Conservation (phyloP, 2,329 filamentous ascomycete species). For the Ascochyta lentis region DNA sequence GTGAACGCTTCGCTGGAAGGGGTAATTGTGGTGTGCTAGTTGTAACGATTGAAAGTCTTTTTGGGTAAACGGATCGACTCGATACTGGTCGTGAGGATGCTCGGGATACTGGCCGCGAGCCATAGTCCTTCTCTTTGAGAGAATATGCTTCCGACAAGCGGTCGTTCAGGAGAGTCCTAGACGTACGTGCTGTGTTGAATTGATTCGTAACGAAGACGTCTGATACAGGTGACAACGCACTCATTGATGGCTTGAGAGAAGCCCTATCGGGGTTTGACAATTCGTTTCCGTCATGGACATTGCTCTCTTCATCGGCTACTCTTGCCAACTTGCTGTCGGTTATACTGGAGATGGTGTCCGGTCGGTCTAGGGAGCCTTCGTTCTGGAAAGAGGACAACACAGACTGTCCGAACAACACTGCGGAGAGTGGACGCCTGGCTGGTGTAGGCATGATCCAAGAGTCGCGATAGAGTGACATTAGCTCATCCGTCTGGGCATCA, state of each 20-base stretch:
- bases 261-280: neutral
- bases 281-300: neutral
- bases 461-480: slow-evolving; percentile 26
- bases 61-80: slow-evolving; percentile 6
- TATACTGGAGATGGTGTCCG: neutral
- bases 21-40: neutral
- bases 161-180: slow-evolving; percentile 2
- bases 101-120: slow-evolving; percentile 13
- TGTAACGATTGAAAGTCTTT: slow-evolving; percentile 7
- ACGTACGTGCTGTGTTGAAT: slow-evolving; percentile 9
- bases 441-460: slow-evolving; percentile 19
- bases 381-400: slow-evolving; percentile 24
- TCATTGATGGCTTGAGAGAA: neutral
- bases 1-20: neutral
- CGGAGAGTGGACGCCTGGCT: slow-evolving; percentile 26
- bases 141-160: slow-evolving; percentile 7
- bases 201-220: neutral
- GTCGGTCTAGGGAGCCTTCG: neutral
- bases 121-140: slow-evolving; percentile 10
- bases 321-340: neutral
- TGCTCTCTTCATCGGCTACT: neutral
- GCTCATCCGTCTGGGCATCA: slow-evolving; percentile 18
- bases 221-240: slow-evolving; percentile 3
- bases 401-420: slow-evolving; percentile 26
- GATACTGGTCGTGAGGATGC: slow-evolving; percentile 12